phyloP scores from a whole-genome alignment of 306 rosid species.

The Elaeagnus macrophylla region DNA sequence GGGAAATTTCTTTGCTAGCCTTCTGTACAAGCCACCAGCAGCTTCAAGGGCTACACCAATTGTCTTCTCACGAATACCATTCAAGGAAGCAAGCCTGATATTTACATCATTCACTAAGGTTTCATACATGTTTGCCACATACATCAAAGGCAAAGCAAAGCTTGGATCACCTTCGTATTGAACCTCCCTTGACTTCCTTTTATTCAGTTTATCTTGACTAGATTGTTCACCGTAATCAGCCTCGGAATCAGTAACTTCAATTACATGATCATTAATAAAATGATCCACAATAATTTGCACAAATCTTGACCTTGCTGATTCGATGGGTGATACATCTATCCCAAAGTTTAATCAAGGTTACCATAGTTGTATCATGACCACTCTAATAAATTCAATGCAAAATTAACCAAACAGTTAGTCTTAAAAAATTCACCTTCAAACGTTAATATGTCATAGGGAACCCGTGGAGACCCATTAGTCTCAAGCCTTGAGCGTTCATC shows the following conservation, averaged over 20 bases:
- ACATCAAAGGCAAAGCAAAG: slow-evolving; percentile 82
- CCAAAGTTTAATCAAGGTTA: slow-evolving; percentile 18
- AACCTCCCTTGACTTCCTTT: slow-evolving; percentile 71
- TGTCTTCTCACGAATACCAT: slow-evolving; percentile 80
- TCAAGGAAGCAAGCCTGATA: slow-evolving; percentile 71
- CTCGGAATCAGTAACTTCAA: slow-evolving; percentile 58
- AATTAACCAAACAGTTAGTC: neutral
- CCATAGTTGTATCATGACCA: slow-evolving; percentile 1
- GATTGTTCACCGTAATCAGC: slow-evolving; percentile 41
- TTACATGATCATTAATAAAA: slow-evolving; percentile 51
- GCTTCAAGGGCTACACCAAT: slow-evolving; percentile 98
- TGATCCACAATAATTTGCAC: slow-evolving; percentile 74
- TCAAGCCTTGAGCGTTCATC: slow-evolving; percentile 74
- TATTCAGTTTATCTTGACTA: slow-evolving; percentile 59
- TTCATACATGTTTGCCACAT: slow-evolving; percentile 91
- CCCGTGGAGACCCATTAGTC: slow-evolving; percentile 53
- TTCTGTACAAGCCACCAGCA: slow-evolving; percentile 92
- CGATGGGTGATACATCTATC: slow-evolving; percentile 76
- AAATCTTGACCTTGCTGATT: slow-evolving; percentile 73
- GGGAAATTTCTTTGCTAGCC: slow-evolving; percentile 85
- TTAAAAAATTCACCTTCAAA: slow-evolving; percentile 42
- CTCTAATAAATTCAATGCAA: neutral
- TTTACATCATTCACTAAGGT: slow-evolving; percentile 66
- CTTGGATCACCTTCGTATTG: slow-evolving; percentile 73
- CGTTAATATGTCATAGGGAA: slow-evolving; percentile 40